Evolutionary conservation across 1,284 basidiomycete genomes (phyloP).

Genomic region (Gymnopus androsaceus): DNA sequence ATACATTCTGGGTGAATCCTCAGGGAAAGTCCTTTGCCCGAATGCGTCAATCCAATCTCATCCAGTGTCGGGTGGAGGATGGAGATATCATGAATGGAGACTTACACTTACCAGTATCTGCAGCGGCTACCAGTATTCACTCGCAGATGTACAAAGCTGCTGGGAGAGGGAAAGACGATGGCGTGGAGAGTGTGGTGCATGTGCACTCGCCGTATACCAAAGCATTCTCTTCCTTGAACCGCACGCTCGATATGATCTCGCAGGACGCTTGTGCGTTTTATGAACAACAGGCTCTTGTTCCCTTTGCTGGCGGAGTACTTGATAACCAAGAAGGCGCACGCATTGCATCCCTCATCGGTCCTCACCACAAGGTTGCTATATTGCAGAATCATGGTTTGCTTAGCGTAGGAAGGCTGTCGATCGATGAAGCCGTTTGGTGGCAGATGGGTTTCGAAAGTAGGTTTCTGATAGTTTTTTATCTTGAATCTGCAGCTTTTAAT

Average conservation of each 20-base stretch:
- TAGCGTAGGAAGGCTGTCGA: conserved; percentile 7
- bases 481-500: background rate
- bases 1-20: conserved; percentile 7
- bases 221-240: conserved; percentile 6
- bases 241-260: conserved; percentile 6
- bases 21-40: conserved; percentile 7
- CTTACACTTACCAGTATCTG: conserved; percentile 1
- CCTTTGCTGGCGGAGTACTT: conserved; percentile 5
- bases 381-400: conserved; percentile 3
- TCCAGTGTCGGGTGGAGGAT: conserved; percentile 6
- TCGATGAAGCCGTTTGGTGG: conserved; percentile 10
- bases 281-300: conserved; percentile 5
- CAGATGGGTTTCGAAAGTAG: conserved; percentile 4
- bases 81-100: conserved; percentile 2
- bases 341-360: conserved; percentile 1
- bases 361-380: conserved; percentile 6
- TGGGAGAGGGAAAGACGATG: conserved; percentile 2
- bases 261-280: conserved; percentile 9
- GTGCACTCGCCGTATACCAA: conserved; percentile 10
- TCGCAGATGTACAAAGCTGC: conserved; percentile 7
- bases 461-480: background rate
- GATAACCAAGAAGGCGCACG: conserved; percentile 11
- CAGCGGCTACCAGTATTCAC: conserved; percentile 4
- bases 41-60: conserved; percentile 8
- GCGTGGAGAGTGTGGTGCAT: conserved; percentile 6